Percentiles rank a stretch among this genome's conserved stretches.
These are phyloP conservation scores for Sugiyamaella mastotermitis DNA, from an alignment of 805 yeast genomes.

Conservation along the genomic window DNA sequence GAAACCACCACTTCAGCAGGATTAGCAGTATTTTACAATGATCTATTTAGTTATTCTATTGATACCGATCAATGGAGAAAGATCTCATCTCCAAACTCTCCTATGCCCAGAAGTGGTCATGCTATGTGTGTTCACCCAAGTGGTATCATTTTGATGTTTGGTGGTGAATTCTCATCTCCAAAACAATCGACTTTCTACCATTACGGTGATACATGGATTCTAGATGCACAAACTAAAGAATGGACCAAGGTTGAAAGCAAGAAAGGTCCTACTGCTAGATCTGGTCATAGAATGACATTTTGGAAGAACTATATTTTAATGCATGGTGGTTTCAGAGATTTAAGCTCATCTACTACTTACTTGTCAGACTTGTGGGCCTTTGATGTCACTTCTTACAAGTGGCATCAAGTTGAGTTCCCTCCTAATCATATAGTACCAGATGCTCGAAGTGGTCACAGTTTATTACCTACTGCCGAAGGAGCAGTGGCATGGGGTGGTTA, in stretches of 20 bases:
- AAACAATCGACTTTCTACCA: slow-evolving; percentile 94
- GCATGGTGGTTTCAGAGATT: slow-evolving; percentile 90
- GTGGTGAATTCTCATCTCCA: slow-evolving; percentile 96
- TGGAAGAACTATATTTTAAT: slow-evolving; percentile 89
- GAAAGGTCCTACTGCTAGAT: slow-evolving; percentile 69
- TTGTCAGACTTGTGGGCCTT: slow-evolving; percentile 86
- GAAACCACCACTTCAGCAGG: slow-evolving; percentile 49
- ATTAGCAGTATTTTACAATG: slow-evolving; percentile 70
- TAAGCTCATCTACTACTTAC: slow-evolving; percentile 79
- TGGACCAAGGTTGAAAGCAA: slow-evolving; percentile 83
- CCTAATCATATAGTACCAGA: slow-evolving; percentile 77
- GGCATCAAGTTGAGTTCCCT: slow-evolving; percentile 88
- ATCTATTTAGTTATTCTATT: slow-evolving; percentile 62
- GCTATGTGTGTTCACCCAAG: slow-evolving; percentile 91
- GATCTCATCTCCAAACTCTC: slow-evolving; percentile 75
- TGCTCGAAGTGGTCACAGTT: slow-evolving; percentile 88
- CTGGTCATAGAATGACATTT: slow-evolving; percentile 84
- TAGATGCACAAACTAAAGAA: slow-evolving; percentile 77
- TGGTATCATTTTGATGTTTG: slow-evolving; percentile 80
- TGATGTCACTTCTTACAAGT: slow-evolving; percentile 81
- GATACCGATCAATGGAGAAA: slow-evolving; percentile 80
- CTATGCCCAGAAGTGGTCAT: slow-evolving; percentile 89
- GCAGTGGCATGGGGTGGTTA: slow-evolving; percentile 90
- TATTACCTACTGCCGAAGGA: slow-evolving; percentile 73
- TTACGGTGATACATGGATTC: slow-evolving; percentile 92